Percentiles rank a stretch among this genome's conserved stretches.
Evolutionary conservation across 2,329 filamentous ascomycete species (phyloP).

Genomic region (Phaeophleospora eucalypticola): DNA sequence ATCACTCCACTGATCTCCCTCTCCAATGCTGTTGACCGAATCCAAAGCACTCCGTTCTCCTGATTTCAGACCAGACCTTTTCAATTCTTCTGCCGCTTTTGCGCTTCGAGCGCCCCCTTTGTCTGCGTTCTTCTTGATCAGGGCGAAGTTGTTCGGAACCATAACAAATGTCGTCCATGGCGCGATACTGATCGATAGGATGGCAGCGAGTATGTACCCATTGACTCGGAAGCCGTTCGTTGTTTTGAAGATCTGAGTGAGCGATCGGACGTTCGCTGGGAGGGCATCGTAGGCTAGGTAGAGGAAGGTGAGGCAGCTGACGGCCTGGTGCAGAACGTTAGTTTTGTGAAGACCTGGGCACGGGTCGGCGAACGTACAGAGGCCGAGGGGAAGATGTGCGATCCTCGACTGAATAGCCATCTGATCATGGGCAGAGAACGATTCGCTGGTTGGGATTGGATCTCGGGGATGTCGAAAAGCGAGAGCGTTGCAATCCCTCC

Average conservation of each 20-base stretch:
- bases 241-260: conserved; percentile 15
- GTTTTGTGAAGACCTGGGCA: neutral
- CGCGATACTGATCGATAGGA: conserved; percentile 23
- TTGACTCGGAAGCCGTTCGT: conserved; percentile 17
- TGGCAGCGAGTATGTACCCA: conserved; percentile 22
- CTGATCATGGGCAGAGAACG: conserved; percentile 23
- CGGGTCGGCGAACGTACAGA: conserved; percentile 4
- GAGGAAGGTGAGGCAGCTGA: conserved; percentile 22
- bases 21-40: conserved; percentile 21
- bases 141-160: conserved; percentile 27
- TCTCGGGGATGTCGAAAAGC: conserved; percentile 24
- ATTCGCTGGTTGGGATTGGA: conserved; percentile 26
- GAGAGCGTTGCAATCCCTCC: conserved; percentile 25
- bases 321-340: conserved; percentile 9
- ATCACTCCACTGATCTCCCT: conserved; percentile 21
- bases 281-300: conserved; percentile 24
- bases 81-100: conserved; percentile 15
- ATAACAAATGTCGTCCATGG: conserved; percentile 22
- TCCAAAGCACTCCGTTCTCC: conserved; percentile 22
- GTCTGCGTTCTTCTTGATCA: conserved; percentile 28
- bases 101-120: conserved; percentile 23
- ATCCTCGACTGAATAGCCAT: conserved; percentile 27
- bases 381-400: conserved; percentile 26
- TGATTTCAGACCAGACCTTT: conserved; percentile 9
- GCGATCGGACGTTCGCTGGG: conserved; percentile 8